Evolutionary conservation across 75 land plant species (phyloP).

Genomic region (Larix kaempferi): DNA sequence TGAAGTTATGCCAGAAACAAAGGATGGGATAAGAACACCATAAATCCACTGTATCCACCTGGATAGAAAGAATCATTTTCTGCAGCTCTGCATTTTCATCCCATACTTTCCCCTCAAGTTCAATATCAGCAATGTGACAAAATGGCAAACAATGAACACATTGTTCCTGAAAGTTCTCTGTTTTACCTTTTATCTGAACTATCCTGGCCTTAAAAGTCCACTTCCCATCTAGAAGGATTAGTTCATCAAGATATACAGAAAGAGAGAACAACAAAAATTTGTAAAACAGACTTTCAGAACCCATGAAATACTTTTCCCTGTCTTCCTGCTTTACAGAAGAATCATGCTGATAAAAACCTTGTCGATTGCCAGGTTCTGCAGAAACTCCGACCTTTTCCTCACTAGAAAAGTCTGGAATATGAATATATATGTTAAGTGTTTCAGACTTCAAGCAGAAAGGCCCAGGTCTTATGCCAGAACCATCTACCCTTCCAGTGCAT

Average conservation of each 20-base stretch:
- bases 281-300: neutral
- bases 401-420: constrained; percentile 28
- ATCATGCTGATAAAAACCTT: neutral
- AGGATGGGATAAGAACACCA: constrained; percentile 69
- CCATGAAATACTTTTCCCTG: neutral
- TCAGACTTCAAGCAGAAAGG: constrained; percentile 25
- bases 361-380: neutral
- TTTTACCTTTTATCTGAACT: constrained; percentile 25
- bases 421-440: constrained; percentile 24
- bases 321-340: neutral
- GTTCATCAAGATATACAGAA: constrained; percentile 15
- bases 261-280: neutral
- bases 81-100: neutral
- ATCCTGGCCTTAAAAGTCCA: constrained; percentile 18
- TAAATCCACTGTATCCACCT: constrained; percentile 42
- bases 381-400: constrained; percentile 3
- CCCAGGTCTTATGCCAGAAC: neutral
- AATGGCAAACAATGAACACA: constrained; percentile 34
- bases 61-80: constrained; percentile 13
- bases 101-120: constrained; percentile 17
- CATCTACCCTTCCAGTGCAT: neutral
- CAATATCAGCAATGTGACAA: constrained; percentile 30
- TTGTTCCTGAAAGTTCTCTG: constrained; percentile 17
- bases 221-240: constrained; percentile 8
- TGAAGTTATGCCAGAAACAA: constrained; percentile 40